Conservation (phyloP, 83 land plant species). For the Picea abies region DNA sequence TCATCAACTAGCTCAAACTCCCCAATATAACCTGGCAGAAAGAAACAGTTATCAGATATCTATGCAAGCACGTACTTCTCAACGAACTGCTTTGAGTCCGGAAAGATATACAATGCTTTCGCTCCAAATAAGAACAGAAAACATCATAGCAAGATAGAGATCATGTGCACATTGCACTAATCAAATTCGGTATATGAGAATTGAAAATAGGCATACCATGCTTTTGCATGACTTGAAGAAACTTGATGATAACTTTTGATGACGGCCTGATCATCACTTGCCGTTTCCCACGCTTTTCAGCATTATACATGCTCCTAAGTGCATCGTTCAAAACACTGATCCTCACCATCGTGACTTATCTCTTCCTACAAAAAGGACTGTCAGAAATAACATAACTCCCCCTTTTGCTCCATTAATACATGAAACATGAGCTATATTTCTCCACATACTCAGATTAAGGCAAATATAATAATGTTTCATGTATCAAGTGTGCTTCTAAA, state of each 20-base stretch:
- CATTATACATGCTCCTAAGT: constrained; percentile 69
- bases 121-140: no score
- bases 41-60: background rate
- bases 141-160: no score
- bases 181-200: background rate
- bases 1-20: constrained; percentile 70
- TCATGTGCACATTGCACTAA: background rate
- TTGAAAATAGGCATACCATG: constrained; percentile 35
- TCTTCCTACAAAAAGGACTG: background rate
- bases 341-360: constrained; percentile 47
- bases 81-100: no score
- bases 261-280: constrained; percentile 67
- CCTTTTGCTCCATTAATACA: no score
- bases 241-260: constrained; percentile 69
- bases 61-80: background rate
- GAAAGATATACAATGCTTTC: background rate
- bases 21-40: constrained; percentile 55
- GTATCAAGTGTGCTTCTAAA: no score
- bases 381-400: no score
- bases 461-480: no score
- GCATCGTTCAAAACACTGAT: constrained; percentile 74
- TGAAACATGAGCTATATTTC: no score
- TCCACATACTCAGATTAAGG: no score
- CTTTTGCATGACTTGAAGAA: constrained; percentile 65
- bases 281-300: constrained; percentile 70